Base-by-base conservation (phyloP, 83 land plant species). In the Diphasiastrum complanatum region DNA sequence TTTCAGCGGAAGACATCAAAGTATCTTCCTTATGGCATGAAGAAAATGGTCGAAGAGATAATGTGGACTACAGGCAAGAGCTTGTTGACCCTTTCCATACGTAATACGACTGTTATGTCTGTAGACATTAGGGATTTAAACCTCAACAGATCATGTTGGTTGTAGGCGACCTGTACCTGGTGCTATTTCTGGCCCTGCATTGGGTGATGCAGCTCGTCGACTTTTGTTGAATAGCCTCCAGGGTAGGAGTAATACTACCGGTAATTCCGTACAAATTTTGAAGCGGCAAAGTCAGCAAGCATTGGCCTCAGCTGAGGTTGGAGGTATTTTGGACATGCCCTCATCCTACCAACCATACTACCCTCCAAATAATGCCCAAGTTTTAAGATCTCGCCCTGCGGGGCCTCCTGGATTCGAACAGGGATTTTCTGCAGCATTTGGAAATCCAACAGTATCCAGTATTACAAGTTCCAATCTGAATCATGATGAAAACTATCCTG, bases 1-100 rank as follows among this genome's bases (percentile, higher is more conserved):
- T 55, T 55, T 18, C n/a, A 24, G 38, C 26, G 59, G 18, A 32
- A 20, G 59, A 55, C 19, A 18, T 55, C 11, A 55, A 32, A 19
- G 34, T 27, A 16, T 35, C 26, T 31, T 35, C 59, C 11, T 30
- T 55, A 19, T 55, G 59, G 59, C 59, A 55, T 30, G 59, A 55
- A 55, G 59, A 55, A 19, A 55, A n/a, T n/a, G n/a, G n/a, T n/a
- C n/a, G 59, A 19, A 55, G 34, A 55, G 59, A 55, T 30, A 27
- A 27, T 30, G 59, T 55, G 11, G 59, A 26, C 38, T 27, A 32
- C 59, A 55, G 59, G 59, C 31, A 55, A 55, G 35, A 20, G 43
- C 16, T 55, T 50, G 16, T 12, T 16, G 16, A 0, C 16, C 53
- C 10, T 0, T 0, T n/a, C 24, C 22, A 10, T n/a, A 18, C 53